These are phyloP conservation scores for Cyanidioschyzon merolae DNA, from an alignment of 23 red algal species.

Conservation along the genomic window DNA sequence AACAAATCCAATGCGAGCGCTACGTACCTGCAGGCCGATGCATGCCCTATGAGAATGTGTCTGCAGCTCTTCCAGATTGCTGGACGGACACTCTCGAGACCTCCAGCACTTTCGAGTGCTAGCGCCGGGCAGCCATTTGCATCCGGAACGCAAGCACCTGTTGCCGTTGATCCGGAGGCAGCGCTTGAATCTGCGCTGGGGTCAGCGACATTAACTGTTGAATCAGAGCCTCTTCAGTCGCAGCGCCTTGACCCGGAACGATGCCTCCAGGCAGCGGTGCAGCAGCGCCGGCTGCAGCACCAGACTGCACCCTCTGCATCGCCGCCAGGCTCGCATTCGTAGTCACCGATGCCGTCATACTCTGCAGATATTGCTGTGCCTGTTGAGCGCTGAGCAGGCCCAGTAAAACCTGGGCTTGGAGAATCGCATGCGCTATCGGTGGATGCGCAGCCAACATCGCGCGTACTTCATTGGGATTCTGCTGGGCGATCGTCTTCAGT, in stretches of 20 bases:
- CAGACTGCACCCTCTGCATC: slow-evolving; percentile 2
- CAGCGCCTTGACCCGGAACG: neutral
- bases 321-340: slow-evolving; percentile 18
- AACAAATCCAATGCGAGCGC: too few relatives aligned
- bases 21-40: too few relatives aligned
- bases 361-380: slow-evolving; percentile 25
- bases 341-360: slow-evolving; percentile 22
- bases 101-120: too few relatives aligned
- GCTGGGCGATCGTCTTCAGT: slow-evolving; percentile 47
- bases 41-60: too few relatives aligned
- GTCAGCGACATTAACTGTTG: slow-evolving; percentile 57
- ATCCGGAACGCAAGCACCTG: slow-evolving; percentile 36
- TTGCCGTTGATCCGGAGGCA: slow-evolving; percentile 49
- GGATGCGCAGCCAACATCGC: slow-evolving; percentile 49
- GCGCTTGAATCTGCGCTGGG: slow-evolving; percentile 45
- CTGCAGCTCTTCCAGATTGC: too few relatives aligned
- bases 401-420: slow-evolving; percentile 71
- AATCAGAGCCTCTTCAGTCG: slow-evolving; percentile 42
- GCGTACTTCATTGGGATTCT: slow-evolving; percentile 56
- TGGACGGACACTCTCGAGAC: too few relatives aligned
- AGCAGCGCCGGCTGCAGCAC: slow-evolving; percentile 16
- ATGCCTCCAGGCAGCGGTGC: neutral
- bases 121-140: neutral
- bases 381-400: slow-evolving; percentile 40
- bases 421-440: slow-evolving; percentile 53